phyloP scores from a whole-genome alignment of 257 asterid genomes.

The Jacaranda mimosifolia region DNA sequence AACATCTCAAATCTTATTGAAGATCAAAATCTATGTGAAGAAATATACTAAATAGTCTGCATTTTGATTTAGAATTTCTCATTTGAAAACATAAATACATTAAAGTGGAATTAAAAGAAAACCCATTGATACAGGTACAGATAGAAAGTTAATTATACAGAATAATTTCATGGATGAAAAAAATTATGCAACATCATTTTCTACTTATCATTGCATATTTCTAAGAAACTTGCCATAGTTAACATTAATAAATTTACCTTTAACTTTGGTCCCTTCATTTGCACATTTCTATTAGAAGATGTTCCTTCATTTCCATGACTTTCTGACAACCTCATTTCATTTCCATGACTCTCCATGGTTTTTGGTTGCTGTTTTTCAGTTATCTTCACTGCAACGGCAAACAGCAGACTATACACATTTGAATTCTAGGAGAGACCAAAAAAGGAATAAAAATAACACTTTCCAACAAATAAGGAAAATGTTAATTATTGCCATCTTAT shows the following conservation, averaged over 20 bases:
- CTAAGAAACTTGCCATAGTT: neutral
- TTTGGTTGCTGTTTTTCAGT: neutral
- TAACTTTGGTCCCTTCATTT: neutral
- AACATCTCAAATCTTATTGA: neutral
- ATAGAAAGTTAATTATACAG: neutral
- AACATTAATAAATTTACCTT: neutral
- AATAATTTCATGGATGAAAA: neutral
- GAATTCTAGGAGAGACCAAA: neutral
- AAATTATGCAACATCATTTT: neutral
- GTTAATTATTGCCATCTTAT: neutral
- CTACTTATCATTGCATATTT: neutral
- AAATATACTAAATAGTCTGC: neutral
- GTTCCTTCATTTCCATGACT: neutral
- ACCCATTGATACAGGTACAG: neutral
- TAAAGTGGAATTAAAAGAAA: neutral
- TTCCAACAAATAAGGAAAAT: neutral
- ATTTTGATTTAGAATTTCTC: neutral
- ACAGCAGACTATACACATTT: neutral
- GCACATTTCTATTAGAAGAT: neutral
- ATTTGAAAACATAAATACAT: neutral
- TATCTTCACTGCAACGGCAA: neutral
- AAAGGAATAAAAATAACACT: neutral
- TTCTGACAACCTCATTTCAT: neutral
- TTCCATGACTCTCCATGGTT: neutral
- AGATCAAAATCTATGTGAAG: neutral